Evolutionary conservation across 768 basidiomycete species (phyloP).

Genomic region (Floccularia luteovirens): DNA sequence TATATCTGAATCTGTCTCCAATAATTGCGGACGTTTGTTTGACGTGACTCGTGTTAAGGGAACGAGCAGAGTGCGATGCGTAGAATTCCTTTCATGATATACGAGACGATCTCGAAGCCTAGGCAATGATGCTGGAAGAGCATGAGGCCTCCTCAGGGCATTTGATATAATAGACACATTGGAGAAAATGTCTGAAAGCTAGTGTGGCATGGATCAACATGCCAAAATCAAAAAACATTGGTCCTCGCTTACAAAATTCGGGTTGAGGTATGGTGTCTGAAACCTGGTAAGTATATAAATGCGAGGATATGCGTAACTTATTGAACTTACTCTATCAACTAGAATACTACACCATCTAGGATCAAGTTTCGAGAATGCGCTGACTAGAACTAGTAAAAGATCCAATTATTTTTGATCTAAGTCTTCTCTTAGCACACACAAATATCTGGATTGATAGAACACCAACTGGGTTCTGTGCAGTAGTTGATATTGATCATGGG

Average conservation of each 20-base stretch:
- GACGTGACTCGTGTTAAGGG: background rate
- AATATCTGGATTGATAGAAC: background rate
- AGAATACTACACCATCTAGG: constrained; percentile 35
- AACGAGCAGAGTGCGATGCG: constrained; percentile 11
- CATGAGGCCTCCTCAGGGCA: constrained; percentile 23
- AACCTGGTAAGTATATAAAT: background rate
- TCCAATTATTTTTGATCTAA: constrained; percentile 21
- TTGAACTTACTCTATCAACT: constrained; percentile 26
- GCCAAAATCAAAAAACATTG: background rate
- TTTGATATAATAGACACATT: constrained; percentile 29
- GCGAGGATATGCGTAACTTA: too few relatives aligned
- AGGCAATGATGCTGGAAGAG: constrained; percentile 29
- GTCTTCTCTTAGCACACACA: background rate
- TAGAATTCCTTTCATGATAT: constrained; percentile 34
- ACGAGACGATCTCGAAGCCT: constrained; percentile 33
- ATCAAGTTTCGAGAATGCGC: constrained; percentile 31
- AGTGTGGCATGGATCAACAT: background rate
- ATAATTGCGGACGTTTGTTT: background rate
- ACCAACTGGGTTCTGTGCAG: constrained; percentile 25
- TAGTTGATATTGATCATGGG: constrained; percentile 25
- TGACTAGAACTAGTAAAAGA: constrained; percentile 26
- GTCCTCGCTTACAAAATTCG: constrained; percentile 28
- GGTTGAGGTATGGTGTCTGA: constrained; percentile 38
- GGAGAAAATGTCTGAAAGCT: constrained; percentile 38
- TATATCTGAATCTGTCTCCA: background rate